Percentiles rank a stretch among this genome's conserved stretches.
Conservation (phyloP, 2,329 filamentous ascomycete species). For the Colletotrichum tamarilloi region DNA sequence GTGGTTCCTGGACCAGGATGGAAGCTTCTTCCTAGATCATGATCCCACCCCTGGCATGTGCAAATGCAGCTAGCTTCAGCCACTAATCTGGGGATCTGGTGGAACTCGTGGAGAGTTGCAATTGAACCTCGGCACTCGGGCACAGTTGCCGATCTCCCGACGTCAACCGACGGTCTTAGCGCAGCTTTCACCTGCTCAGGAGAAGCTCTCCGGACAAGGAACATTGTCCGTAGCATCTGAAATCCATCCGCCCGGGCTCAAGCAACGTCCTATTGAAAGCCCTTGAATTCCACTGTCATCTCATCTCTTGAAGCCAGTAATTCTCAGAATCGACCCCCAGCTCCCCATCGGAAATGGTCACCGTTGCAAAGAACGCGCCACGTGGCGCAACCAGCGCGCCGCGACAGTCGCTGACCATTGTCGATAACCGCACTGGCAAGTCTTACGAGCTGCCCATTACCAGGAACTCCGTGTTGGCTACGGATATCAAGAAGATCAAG, state of each 20-base stretch:
- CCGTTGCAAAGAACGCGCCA: constrained; percentile 28
- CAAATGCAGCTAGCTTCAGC: constrained; percentile 12
- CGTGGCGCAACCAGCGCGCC: constrained; percentile 32
- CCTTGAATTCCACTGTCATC: constrained; percentile 11
- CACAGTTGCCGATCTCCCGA: constrained; percentile 31
- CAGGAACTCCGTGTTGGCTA: constrained; percentile 60
- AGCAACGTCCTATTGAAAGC: constrained; percentile 20
- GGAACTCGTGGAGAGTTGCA: not conserved
- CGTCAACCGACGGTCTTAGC: constrained; percentile 24
- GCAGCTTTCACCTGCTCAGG: constrained; percentile 24
- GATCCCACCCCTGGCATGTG: constrained; percentile 28
- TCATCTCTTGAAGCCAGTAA: not conserved
- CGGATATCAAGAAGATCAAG: constrained; percentile 63
- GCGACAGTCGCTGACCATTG: constrained; percentile 52
- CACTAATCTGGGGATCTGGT: constrained; percentile 9
- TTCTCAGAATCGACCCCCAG: not conserved
- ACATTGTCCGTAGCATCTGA: constrained; percentile 1
- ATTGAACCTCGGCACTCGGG: constrained; percentile 33
- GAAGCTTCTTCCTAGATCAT: not conserved
- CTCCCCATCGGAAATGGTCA: constrained; percentile 6
- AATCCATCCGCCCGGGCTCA: constrained; percentile 5
- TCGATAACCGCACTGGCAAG: constrained; percentile 62
- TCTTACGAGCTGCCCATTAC: constrained; percentile 60
- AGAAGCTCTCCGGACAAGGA: constrained; percentile 5
- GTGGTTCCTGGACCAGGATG: not conserved